Base-by-base conservation (phyloP, 192 early-diverging fungal genomes). In the Dimargaris verticillata region DNA sequence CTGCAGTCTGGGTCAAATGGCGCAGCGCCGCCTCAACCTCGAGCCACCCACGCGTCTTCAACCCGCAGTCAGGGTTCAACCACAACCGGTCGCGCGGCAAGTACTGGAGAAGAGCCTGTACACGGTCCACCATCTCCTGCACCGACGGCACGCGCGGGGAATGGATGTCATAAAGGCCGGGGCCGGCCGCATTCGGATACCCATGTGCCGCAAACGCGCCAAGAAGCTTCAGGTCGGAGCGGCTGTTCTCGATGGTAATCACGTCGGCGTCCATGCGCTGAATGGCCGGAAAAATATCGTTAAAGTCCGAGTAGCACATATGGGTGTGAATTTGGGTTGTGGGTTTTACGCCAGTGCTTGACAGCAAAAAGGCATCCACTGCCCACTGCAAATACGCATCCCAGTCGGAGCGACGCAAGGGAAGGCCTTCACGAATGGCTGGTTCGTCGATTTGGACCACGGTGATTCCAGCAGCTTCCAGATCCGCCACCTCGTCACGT, bases 241-340 rank as follows among this genome's bases (percentile, higher is more conserved):
- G 93, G 68, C 91, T 88, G 80, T 91, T 94, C 72, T 98, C 95
- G 69, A 98, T 97, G 44, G 95, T 95, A 68, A 98, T 87, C 53
- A 90, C 91, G 78, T 98, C 93, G 60, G 87, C 92, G 79, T 97
- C 95, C 61, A 97, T 74, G 71, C 76, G 78, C 66, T 85, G 74
- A 75, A 98, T 97, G 29, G 93, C 84, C 47, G 84, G 80, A 76
- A 98, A 92, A 70, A 98, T 98, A 77, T 93, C 93, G 74, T 97
- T 89, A 73, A 98, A 98, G 74, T 98, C 95, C 72, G 84, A 87
- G 85, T 98, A 98, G 78, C 95, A 98, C 84, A 98, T 93, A 77
- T 96, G 93, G 53, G 87, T 87, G 83, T 97, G 95, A 74, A 98
- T 93, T 78, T 97, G 92, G 46, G 91, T 94, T 46, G 79, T 78